phyloP scores from a whole-genome alignment of 441 rosid species.

The Euphorbia celastroides region DNA sequence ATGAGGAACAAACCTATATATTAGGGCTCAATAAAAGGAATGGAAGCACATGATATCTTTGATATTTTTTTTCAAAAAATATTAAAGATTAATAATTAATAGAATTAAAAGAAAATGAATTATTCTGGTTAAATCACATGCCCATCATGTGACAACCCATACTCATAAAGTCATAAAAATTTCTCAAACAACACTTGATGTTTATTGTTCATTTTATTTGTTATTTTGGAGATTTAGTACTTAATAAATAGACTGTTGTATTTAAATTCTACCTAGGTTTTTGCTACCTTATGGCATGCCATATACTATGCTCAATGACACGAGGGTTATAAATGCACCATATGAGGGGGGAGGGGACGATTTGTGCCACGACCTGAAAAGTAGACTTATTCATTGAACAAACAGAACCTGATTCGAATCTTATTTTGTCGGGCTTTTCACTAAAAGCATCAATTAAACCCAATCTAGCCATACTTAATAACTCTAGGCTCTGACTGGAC shows the following conservation, averaged over 20 bases:
- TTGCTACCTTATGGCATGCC: constrained; percentile 10
- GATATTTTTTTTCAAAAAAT: not conserved
- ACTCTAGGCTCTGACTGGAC: no score
- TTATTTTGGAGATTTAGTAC: not conserved
- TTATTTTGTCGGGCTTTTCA: no score
- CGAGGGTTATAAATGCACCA: no score
- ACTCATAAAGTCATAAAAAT: not conserved
- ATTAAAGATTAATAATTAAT: no score
- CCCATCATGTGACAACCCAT: constrained; percentile 16
- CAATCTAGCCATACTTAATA: no score
- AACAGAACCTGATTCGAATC: no score
- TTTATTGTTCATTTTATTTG: not conserved
- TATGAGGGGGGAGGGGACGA: no score
- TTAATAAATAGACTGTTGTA: not conserved
- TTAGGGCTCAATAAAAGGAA: not conserved
- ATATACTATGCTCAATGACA: constrained; percentile 12
- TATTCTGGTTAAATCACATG: constrained; percentile 3
- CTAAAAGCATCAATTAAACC: no score
- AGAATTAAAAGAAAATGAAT: not conserved
- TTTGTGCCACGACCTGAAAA: no score
- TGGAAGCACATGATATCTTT: constrained; percentile 10
- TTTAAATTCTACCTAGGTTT: not conserved
- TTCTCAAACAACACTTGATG: not conserved
- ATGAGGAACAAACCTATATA: not conserved
- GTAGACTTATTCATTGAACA: no score